phyloP scores from a whole-genome alignment of 2,329 filamentous ascomycete genomes.

The Aureobasidium sp. region DNA sequence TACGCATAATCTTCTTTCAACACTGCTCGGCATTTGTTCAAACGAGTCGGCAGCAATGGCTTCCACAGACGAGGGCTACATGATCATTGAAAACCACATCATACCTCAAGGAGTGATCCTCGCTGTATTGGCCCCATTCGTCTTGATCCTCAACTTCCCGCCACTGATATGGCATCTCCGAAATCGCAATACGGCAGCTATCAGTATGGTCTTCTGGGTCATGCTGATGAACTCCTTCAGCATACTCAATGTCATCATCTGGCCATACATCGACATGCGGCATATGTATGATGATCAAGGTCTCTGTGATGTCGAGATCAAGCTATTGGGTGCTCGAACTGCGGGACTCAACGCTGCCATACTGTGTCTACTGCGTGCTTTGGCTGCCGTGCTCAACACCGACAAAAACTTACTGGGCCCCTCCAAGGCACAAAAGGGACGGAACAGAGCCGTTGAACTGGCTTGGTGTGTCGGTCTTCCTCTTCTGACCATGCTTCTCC shows the following conservation, averaged over 20 bases:
- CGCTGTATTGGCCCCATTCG: constrained; percentile 40
- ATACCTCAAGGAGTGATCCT: constrained; percentile 34
- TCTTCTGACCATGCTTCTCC: constrained; percentile 44
- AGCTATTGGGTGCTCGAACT: constrained; percentile 46
- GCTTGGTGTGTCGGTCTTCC: constrained; percentile 49
- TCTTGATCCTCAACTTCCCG: constrained; percentile 45
- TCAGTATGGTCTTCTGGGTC: constrained; percentile 48
- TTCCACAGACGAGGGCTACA: not conserved
- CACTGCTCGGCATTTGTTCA: not conserved
- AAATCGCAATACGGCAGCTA: constrained; percentile 52
- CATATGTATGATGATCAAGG: constrained; percentile 50
- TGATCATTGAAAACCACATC: not conserved
- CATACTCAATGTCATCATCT: constrained; percentile 55
- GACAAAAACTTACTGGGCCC: constrained; percentile 44
- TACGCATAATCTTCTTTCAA: not conserved
- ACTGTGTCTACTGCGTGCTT: constrained; percentile 50
- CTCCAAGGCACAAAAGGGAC: constrained; percentile 38
- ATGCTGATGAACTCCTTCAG: constrained; percentile 48
- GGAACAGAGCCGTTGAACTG: constrained; percentile 42
- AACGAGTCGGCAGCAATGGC: not conserved
- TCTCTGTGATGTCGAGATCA: constrained; percentile 57
- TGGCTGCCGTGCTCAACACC: constrained; percentile 53
- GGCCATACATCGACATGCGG: constrained; percentile 48
- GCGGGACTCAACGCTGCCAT: constrained; percentile 46
- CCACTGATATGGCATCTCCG: constrained; percentile 52